Base-by-base conservation (phyloP, 257 asterid genomes). In the Plantago elongata region DNA sequence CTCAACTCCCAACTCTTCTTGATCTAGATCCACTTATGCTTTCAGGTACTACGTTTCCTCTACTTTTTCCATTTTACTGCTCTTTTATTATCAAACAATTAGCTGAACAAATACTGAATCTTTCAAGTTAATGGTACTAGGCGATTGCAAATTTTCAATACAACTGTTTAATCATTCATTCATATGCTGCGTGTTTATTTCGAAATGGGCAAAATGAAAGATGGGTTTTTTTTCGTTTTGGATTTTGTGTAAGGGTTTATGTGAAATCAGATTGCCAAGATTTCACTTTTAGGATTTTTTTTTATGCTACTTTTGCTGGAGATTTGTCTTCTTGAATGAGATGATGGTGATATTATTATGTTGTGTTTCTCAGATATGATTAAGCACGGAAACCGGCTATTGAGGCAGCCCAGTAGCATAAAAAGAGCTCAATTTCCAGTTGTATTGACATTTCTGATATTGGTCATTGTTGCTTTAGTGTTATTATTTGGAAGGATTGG, bases 341-440 rank as follows among this genome's bases (percentile, higher is more conserved):
- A 48, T 48, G 16, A 18, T 22, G 3, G n/a, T 46, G 61, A 51
- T 13, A 40, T 7, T 43, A 37, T 59, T 62, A 18, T 37, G 8
- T 54, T 46, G 43, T 50, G 59, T 63, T 61, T 51, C 67, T 62
- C 84, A 90, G 95, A 74, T 37, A 76, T 79, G 79, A 56, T 67
- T 51, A 85, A 79, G 64, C 79, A 82, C 1, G 83, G 84, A 49
- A 78, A 70, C 62, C 67, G 84, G 62, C 62, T 77, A 64, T 60
- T 69, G 67, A 88, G 74, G 79, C 82, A 65, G 49, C 62, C 77
- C 14, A 81, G 74, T 63, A 69, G 72, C 55, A 63, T 72, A 45
- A 61, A 69, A 56, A 67, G 42, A 47, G 64, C 67, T 34, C 77
- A 71, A 7, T 64, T 80, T 52, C 80, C 80, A 42, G 69, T 76